Evolutionary conservation across 1,284 basidiomycete genomes (phyloP).

Genomic region (Binderoboletus segoi): DNA sequence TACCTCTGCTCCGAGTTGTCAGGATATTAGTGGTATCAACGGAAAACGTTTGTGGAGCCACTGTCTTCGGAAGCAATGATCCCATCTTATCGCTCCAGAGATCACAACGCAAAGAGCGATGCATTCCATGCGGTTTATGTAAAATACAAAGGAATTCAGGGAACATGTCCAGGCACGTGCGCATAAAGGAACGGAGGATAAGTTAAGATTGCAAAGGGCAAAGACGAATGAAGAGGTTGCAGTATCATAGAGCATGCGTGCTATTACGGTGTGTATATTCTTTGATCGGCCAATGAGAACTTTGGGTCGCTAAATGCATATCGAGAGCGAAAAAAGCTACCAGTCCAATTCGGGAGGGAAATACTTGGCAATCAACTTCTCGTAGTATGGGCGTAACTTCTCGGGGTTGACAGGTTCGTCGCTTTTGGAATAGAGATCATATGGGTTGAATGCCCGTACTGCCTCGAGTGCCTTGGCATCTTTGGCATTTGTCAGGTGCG

Average conservation of each 20-base stretch:
- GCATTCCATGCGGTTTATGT: slow-evolving; percentile 1
- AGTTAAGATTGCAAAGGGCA: slow-evolving; percentile 12
- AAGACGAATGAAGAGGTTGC: background rate
- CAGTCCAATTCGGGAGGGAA: slow-evolving; percentile 81
- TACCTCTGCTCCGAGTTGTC: background rate
- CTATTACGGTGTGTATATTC: background rate
- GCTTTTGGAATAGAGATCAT: slow-evolving; percentile 89
- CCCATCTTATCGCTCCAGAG: slow-evolving; percentile 21
- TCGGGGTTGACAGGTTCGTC: slow-evolving; percentile 68
- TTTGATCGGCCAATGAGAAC: slow-evolving; percentile 1
- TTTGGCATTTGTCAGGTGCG: slow-evolving; percentile 72
- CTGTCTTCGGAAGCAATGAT: background rate
- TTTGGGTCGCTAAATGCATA: slow-evolving; percentile 8
- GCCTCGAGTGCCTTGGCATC: slow-evolving; percentile 65
- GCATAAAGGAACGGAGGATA: slow-evolving; percentile 14
- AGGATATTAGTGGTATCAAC: background rate
- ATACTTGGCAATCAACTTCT: slow-evolving; percentile 79
- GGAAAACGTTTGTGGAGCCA: slow-evolving; percentile 20
- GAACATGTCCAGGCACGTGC: slow-evolving; percentile 1
- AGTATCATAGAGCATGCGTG: background rate
- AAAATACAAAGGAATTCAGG: slow-evolving; percentile 2
- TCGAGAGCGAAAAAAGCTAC: slow-evolving; percentile 43
- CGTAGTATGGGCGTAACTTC: slow-evolving; percentile 80
- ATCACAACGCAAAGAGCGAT: background rate
- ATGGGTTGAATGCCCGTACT: slow-evolving; percentile 83